Conservation (phyloP, 805 yeast species). For the Kodamaea nitidulidarum region DNA sequence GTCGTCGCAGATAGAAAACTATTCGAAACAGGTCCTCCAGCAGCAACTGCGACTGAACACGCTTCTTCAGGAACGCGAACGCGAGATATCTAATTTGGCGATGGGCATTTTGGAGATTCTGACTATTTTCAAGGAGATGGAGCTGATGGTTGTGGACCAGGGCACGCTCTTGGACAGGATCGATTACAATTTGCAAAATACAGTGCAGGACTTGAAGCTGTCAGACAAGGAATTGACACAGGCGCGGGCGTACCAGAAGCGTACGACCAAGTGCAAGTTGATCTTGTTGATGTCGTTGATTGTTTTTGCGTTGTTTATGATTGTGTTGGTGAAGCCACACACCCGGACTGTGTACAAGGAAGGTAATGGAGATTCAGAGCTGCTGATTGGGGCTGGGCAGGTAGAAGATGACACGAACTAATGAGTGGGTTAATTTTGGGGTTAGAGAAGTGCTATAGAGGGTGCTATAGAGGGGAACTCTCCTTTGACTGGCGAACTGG, state of each 20-base stretch:
- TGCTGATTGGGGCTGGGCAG: background rate
- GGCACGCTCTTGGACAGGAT: conserved; percentile 92
- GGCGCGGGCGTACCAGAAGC: conserved; percentile 78
- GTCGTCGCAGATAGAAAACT: conserved; percentile 43
- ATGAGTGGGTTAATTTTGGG: no score
- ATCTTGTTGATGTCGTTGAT: conserved; percentile 69
- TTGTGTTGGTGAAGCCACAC: conserved; percentile 65
- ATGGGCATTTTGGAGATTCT: conserved; percentile 92
- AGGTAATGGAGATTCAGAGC: conserved; percentile 12
- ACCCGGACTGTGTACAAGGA: conserved; percentile 24
- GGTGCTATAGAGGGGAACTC: no score
- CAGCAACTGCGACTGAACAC: conserved; percentile 38
- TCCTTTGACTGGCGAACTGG: no score
- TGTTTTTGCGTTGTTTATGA: conserved; percentile 65
- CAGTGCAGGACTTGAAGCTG: conserved; percentile 68
- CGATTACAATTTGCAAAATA: conserved; percentile 82
- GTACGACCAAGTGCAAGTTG: conserved; percentile 87
- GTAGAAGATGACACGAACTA: background rate
- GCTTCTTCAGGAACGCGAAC: conserved; percentile 67
- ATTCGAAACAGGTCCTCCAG: conserved; percentile 50
- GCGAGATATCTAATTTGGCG: conserved; percentile 86
- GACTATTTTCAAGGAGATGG: conserved; percentile 90
- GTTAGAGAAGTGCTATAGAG: no score
- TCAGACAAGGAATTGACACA: conserved; percentile 74
- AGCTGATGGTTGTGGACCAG: conserved; percentile 87